phyloP scores from a whole-genome alignment of 1,284 basidiomycete genomes.

The Naganishia cerealis region DNA sequence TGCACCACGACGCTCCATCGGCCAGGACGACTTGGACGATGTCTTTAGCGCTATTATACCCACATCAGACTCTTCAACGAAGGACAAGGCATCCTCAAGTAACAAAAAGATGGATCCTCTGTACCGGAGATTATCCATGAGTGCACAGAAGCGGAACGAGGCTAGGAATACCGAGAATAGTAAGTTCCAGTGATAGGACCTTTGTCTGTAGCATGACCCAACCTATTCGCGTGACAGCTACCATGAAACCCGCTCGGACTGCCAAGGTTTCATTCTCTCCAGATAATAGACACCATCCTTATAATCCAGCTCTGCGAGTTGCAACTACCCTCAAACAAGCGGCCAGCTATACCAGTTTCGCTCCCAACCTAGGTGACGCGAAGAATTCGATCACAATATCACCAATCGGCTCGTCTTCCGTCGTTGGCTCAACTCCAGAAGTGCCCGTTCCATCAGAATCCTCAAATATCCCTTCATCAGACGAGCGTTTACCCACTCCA shows the following conservation, averaged over 20 bases:
- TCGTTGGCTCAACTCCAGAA: slow-evolving; percentile 11
- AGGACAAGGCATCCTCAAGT: not conserved
- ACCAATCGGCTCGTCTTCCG: not conserved
- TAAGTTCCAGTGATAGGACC: not conserved
- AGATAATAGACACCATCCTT: slow-evolving; percentile 30
- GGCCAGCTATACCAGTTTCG: not conserved
- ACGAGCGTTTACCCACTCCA: slow-evolving; percentile 10
- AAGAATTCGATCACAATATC: not conserved
- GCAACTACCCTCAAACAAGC: slow-evolving; percentile 20
- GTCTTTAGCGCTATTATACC: slow-evolving; percentile 18
- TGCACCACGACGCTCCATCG: not conserved
- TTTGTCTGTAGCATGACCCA: not conserved
- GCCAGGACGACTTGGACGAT: slow-evolving; percentile 15
- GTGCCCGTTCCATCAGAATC: not conserved
- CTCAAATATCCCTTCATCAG: slow-evolving; percentile 10
- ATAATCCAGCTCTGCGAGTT: slow-evolving; percentile 17
- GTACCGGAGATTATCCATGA: slow-evolving; percentile 8
- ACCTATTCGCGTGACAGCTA: not conserved
- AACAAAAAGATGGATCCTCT: slow-evolving; percentile 8
- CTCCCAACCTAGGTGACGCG: not conserved
- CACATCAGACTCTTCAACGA: not conserved
- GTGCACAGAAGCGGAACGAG: slow-evolving; percentile 6
- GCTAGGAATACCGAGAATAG: slow-evolving; percentile 1
- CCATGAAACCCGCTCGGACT: not conserved
- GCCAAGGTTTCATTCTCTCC: slow-evolving; percentile 28